Percentiles rank a stretch among this genome's conserved stretches.
These are phyloP conservation scores for Aspergillus hancockii DNA, from an alignment of 495 filamentous ascomycete genomes.

Conservation along the genomic window DNA sequence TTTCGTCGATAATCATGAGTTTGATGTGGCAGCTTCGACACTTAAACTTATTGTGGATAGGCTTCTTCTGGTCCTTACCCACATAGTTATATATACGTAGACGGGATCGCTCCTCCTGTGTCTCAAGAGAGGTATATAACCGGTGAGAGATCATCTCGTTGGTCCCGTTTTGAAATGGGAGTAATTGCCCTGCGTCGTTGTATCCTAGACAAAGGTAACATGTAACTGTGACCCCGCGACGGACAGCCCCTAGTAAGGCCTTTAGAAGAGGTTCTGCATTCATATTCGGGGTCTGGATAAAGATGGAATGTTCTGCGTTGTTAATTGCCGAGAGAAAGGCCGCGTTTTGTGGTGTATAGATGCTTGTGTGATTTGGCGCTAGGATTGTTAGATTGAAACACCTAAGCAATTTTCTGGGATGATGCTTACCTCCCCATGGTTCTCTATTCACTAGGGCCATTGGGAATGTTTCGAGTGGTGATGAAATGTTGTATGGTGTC, in stretches of 20 bases:
- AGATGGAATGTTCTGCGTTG: constrained; percentile 60
- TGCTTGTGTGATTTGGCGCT: constrained; percentile 57
- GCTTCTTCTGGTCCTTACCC: constrained; percentile 67
- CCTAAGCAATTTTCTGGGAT: neutral
- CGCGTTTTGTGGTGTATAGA: constrained; percentile 69
- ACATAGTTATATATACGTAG: constrained; percentile 68
- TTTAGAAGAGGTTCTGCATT: constrained; percentile 69
- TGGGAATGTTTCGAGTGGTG: constrained; percentile 57
- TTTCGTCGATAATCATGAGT: constrained; percentile 69
- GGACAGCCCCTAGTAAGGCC: constrained; percentile 61
- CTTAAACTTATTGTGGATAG: constrained; percentile 63
- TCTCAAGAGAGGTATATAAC: constrained; percentile 52
- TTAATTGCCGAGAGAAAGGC: constrained; percentile 68
- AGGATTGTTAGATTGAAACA: constrained; percentile 1
- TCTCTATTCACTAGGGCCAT: constrained; percentile 71
- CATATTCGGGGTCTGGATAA: constrained; percentile 75
- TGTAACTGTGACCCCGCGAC: constrained; percentile 63
- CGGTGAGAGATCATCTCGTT: constrained; percentile 68
- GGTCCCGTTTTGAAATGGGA: constrained; percentile 73
- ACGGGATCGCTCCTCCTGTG: constrained; percentile 40
- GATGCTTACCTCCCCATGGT: constrained; percentile 56
- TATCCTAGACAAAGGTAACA: constrained; percentile 76
- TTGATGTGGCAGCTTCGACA: constrained; percentile 73
- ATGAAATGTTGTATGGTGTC: constrained; percentile 62
- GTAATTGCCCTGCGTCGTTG: constrained; percentile 74